Base-by-base conservation (phyloP, 2,329 filamentous ascomycete species). In the Pseudogymnoascus destructans region DNA sequence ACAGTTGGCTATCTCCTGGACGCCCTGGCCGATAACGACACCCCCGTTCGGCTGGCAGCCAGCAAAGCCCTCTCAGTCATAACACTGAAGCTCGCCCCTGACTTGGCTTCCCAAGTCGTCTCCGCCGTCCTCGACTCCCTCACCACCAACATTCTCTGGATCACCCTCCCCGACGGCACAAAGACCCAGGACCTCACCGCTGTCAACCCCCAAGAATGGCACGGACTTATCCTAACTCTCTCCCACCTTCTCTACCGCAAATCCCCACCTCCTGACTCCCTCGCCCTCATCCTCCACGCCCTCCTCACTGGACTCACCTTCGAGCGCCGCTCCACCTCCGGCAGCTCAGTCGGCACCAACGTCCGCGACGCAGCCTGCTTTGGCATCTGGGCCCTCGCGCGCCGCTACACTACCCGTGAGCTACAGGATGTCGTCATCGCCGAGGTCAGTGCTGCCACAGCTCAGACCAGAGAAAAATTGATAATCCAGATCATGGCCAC, bases 341-440 rank as follows among this genome's bases (percentile, higher is more conserved):
- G 93, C n/a, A 83, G 80, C 10, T 91, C 89, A 2, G 77, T 92
- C 9, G 93, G 93, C 1, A 86, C 88, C 1, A 95, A 95, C 64
- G 91, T 98, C 13, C 82, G 93, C 52, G 93, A 98, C 73, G 92
- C 93, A 10, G 89, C 93, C 2, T 96, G 91, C 69, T 98, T 97
- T 69, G 93, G 93, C 5, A 85, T 97, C 21, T 98, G 93, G 93
- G 87, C 91, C 1, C 71, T 97, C 6, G 89, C 92, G 19, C 80
- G 93, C 58, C 85, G 92, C 58, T 98, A 97, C 66, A 84, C 81
- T 1, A 95, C 90, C 0, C 68, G 75, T 0, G 92, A 97, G 69
- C 77, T 97, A 5, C 75, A 86, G 9, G 75, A 75, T 0, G 79
- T 95, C 1, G 10, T 8, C 11, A 35, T 74, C 80, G 1, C 74